Evolutionary conservation across 148 eudicot genomes (phyloP), one percentile per base, ranked within the genome.

Genomic region (Camellia lanceoleosa): DNA sequence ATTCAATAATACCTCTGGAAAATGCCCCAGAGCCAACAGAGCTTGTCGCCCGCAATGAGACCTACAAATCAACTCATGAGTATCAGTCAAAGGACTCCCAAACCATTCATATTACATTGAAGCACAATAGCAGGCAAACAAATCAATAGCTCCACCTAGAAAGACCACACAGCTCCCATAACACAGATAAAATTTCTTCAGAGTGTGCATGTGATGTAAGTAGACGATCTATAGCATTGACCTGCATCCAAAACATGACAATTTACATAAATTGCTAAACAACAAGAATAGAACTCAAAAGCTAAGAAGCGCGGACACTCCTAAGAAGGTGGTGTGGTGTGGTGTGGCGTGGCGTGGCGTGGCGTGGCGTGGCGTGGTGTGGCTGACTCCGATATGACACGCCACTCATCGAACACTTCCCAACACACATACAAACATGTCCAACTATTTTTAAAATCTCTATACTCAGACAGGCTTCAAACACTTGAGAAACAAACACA

Each of bases 11-110:
- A 97, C 99, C 99, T 94, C 98, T 11, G 99, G 95, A 80, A 94
- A 94, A 84, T 91, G 88, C 71, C 87, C 90, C 75, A 97, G 87
- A 83, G 91, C 88, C 84, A 92, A 86, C 84, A 97, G 84, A 80
- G 99, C 98, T 85, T 93, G 97, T 73, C 97, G 97, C 61, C 99
- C 99, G 90, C 93, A 92, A 74, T 89, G 87, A 80, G 97, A 90
- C 89, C 99, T 97, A 87, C 83, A 90, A 42, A 78, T 66, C 78
- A 82, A 43, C 75, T 69, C 68, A 71, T 72, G 20, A 42, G 44
- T 62, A 47, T 67, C 16, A 78, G 75, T 47, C 44, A 80, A 3
- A 77, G 19, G 47, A 55, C 1, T 75, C 47, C 55, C 42, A 52
- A 73, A 72, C 19, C 47, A 54, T 7, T 30, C 38, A 55, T 60